A percentile compares a stretch with the other conserved stretches of the same genome.
Conservation (phyloP, 257 asterid species). For the Anisodus acutangulus region DNA sequence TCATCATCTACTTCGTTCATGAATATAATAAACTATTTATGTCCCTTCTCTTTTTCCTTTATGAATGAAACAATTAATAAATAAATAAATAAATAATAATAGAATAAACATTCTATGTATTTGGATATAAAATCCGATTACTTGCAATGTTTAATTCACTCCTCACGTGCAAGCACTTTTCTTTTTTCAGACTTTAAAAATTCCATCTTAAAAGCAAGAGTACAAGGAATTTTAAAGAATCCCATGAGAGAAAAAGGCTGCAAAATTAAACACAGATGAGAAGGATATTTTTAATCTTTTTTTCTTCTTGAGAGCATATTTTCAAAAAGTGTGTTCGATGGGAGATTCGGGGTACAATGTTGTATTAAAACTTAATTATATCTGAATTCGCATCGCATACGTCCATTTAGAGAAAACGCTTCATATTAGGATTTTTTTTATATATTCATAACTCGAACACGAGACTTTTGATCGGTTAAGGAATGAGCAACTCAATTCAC, state of each 20-base stretch:
- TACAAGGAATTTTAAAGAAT: constrained; percentile 25
- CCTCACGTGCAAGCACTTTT: constrained; percentile 27
- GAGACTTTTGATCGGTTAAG: too few relatives aligned
- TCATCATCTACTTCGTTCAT: background rate
- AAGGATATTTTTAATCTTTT: background rate
- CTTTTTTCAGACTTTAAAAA: background rate
- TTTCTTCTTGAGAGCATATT: background rate
- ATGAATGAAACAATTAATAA: background rate
- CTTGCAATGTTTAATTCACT: background rate
- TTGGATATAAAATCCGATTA: constrained; percentile 21
- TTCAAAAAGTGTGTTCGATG: constrained; percentile 19
- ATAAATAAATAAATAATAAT: background rate
- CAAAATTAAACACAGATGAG: constrained; percentile 18
- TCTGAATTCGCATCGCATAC: too few relatives aligned
- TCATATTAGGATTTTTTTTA: too few relatives aligned
- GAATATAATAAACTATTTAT: background rate
- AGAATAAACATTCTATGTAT: background rate
- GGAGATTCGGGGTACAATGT: background rate
- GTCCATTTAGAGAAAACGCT: too few relatives aligned
- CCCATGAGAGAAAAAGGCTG: constrained; percentile 22
- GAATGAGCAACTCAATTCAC: too few relatives aligned
- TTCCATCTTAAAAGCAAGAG: background rate
- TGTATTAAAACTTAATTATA: too few relatives aligned
- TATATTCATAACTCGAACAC: too few relatives aligned
- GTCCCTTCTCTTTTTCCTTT: background rate